A percentile compares a stretch with the other conserved stretches of the same genome.
phyloP scores from a whole-genome alignment of 2,329 filamentous ascomycete genomes.

The Hypoxylon sp. region DNA sequence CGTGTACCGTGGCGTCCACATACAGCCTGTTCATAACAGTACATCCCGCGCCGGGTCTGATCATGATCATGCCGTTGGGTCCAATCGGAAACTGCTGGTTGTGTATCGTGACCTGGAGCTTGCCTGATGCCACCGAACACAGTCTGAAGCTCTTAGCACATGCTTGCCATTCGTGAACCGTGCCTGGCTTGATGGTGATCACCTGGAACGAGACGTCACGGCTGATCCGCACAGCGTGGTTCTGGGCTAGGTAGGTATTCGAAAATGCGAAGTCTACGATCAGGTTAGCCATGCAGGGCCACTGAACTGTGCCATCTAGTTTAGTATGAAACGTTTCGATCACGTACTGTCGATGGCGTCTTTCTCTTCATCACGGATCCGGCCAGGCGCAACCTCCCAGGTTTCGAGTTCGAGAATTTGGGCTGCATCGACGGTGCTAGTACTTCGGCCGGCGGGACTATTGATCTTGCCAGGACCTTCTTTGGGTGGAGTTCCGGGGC shows the following conservation, averaged over 20 bases:
- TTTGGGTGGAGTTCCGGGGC: slow-evolving; percentile 17
- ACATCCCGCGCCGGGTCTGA: slow-evolving; percentile 56
- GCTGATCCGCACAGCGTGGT: slow-evolving; percentile 54
- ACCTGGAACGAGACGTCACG: slow-evolving; percentile 58
- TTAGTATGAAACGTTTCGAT: neutral
- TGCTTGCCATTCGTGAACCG: slow-evolving; percentile 49
- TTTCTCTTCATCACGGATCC: slow-evolving; percentile 50
- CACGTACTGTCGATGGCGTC: slow-evolving; percentile 54
- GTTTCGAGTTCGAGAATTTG: slow-evolving; percentile 54
- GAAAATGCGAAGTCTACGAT: slow-evolving; percentile 60
- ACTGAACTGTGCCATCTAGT: neutral
- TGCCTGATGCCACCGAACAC: slow-evolving; percentile 58
- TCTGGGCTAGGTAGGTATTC: slow-evolving; percentile 56
- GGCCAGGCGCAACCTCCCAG: slow-evolving; percentile 62
- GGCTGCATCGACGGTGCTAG: slow-evolving; percentile 10
- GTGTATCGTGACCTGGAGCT: slow-evolving; percentile 55
- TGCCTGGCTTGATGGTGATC: slow-evolving; percentile 56
- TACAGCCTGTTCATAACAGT: slow-evolving; percentile 60
- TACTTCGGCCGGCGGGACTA: neutral
- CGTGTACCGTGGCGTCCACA: slow-evolving; percentile 59
- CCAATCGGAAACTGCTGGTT: slow-evolving; percentile 58
- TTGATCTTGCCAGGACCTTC: slow-evolving; percentile 41
- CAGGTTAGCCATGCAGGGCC: slow-evolving; percentile 12
- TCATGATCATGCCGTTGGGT: slow-evolving; percentile 59
- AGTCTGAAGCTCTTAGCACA: slow-evolving; percentile 53